A percentile compares a stretch with the other conserved stretches of the same genome.
phyloP scores from a whole-genome alignment of 2,329 filamentous ascomycete species.

The Triangularia verruculosa region DNA sequence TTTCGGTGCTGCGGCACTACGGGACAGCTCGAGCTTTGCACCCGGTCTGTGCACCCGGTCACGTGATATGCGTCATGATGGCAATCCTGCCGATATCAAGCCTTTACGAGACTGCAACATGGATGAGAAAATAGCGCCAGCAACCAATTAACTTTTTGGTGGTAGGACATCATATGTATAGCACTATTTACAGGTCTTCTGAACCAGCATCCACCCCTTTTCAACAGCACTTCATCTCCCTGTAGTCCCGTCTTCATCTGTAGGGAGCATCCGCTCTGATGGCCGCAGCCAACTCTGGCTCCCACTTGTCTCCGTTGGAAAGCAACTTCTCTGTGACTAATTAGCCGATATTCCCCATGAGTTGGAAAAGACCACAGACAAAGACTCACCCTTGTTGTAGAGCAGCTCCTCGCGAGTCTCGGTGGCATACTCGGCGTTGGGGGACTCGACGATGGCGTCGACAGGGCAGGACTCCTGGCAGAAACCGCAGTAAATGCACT shows the following conservation, averaged over 20 bases:
- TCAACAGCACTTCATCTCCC: neutral
- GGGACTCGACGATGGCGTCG: conserved; percentile 74
- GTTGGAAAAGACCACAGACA: neutral
- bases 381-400: conserved; percentile 76
- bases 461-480: conserved; percentile 99
- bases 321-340: conserved; percentile 68
- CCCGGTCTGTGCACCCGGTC: neutral
- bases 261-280: conserved; percentile 93
- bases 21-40: conserved; percentile 9
- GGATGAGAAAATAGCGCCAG: neutral
- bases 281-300: conserved; percentile 89
- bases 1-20: conserved; percentile 1
- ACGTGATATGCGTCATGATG: conserved; percentile 7
- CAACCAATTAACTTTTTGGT: neutral
- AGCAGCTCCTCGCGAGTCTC: conserved; percentile 84
- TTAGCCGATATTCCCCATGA: conserved; percentile 24
- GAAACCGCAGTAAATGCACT: conserved; percentile 99
- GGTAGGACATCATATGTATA: conserved; percentile 5
- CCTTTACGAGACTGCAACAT: neutral
- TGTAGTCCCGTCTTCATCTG: conserved; percentile 51
- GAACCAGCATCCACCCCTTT: neutral
- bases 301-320: conserved; percentile 92
- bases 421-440: conserved; percentile 61
- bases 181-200: neutral
- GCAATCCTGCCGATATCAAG: neutral